Conservation (phyloP, 1,139 yeast genomes). For the Taphrina pruni region DNA sequence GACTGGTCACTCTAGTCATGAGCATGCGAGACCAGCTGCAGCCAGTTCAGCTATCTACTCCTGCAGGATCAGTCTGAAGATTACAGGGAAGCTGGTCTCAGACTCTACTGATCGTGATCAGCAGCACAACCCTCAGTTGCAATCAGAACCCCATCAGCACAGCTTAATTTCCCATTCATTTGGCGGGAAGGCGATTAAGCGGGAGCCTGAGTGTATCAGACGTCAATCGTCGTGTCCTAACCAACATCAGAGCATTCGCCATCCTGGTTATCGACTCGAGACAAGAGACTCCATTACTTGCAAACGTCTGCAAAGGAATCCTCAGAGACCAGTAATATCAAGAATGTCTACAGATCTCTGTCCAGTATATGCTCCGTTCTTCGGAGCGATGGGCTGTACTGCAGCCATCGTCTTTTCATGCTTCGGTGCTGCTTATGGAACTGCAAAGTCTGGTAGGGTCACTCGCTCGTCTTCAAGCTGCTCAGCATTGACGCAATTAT, state of each 20-base stretch:
- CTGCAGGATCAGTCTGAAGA: no score
- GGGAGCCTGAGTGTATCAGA: constrained; percentile 3
- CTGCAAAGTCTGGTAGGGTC: constrained; percentile 84
- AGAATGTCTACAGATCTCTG: constrained; percentile 40
- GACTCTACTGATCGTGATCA: not conserved
- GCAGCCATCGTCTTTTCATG: constrained; percentile 95
- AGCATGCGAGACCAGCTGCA: no score
- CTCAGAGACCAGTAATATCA: not conserved
- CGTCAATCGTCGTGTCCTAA: constrained; percentile 15
- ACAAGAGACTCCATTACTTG: not conserved
- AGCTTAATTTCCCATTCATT: constrained; percentile 10
- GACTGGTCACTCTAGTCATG: no score
- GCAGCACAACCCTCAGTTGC: not conserved
- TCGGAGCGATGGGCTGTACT: constrained; percentile 98
- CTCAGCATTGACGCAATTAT: not conserved
- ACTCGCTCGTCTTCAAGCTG: not conserved
- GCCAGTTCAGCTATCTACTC: no score
- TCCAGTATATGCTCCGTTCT: constrained; percentile 64
- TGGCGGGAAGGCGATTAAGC: constrained; percentile 10
- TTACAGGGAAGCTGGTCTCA: no score
- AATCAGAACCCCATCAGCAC: not conserved
- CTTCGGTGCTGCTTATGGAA: constrained; percentile 93
- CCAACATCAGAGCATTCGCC: constrained; percentile 6
- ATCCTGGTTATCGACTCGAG: not conserved
- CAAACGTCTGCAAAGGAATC: not conserved